A percentile compares a stretch with the other conserved stretches of the same genome.
Evolutionary conservation across 176 grass and related monocot species (phyloP).

Genomic region (Avena sativa): DNA sequence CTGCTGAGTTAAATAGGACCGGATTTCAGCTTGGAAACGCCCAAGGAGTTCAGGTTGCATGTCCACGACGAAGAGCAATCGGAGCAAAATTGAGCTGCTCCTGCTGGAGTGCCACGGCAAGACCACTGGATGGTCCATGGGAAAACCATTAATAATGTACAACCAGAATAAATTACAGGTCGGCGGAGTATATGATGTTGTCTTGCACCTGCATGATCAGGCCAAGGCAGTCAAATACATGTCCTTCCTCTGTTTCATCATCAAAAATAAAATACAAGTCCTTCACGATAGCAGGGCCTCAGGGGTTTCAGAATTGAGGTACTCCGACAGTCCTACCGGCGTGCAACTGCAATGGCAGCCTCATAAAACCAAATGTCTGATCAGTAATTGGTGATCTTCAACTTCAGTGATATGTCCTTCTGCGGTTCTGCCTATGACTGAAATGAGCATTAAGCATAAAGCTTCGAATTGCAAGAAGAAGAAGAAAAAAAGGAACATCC

Average conservation of each 20-base stretch:
- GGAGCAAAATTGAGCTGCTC: no score
- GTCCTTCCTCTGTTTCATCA: neutral
- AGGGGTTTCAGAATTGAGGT: neutral
- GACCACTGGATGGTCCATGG: neutral
- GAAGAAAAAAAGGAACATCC: no score
- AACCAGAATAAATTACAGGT: neutral
- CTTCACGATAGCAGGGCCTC: no score
- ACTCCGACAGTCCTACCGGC: no score
- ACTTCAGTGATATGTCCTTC: neutral
- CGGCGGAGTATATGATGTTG: neutral
- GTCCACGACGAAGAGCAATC: no score
- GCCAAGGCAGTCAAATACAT: conserved; percentile 36
- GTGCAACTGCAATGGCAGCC: no score
- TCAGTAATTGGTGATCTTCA: neutral
- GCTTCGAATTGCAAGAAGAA: neutral
- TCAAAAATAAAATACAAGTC: no score
- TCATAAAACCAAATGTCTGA: neutral
- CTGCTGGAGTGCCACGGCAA: no score
- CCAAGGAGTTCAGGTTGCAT: no score
- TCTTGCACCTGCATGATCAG: conserved; percentile 2
- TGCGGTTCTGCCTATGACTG: neutral
- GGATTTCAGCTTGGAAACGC: no score
- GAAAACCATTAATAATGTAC: neutral
- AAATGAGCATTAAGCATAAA: neutral
- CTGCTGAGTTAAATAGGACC: no score